Evolutionary conservation across 805 yeast genomes (phyloP).

Genomic region (Kluyveromyces starmeri): DNA sequence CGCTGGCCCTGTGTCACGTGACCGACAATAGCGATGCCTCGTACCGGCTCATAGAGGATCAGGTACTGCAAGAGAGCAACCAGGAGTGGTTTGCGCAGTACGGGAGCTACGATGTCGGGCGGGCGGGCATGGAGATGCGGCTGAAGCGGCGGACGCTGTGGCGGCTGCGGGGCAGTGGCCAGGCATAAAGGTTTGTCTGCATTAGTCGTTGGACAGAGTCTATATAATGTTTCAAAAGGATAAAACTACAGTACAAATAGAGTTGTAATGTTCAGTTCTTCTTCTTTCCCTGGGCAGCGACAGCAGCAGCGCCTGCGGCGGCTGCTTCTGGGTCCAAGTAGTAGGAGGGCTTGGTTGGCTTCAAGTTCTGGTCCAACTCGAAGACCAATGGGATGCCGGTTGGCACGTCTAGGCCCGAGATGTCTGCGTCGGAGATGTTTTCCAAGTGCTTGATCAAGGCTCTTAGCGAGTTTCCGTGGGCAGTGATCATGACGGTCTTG

Average conservation of each 20-base stretch:
- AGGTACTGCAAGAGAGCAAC: constrained; percentile 1
- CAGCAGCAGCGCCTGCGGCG: constrained; percentile 99
- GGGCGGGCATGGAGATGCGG: constrained; percentile 20
- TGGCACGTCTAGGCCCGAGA: constrained; percentile 93
- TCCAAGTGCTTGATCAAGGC: constrained; percentile 94
- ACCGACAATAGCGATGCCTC: too few relatives aligned
- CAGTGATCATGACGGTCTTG: constrained; percentile 88
- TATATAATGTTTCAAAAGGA: too few relatives aligned
- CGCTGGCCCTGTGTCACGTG: too few relatives aligned
- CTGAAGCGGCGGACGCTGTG: constrained; percentile 19
- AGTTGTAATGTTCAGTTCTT: too few relatives aligned
- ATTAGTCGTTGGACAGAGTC: too few relatives aligned
- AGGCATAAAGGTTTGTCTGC: too few relatives aligned
- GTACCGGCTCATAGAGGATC: constrained; percentile 1
- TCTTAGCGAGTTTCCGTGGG: constrained; percentile 98
- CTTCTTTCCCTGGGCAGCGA: constrained; percentile 89
- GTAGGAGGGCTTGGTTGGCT: constrained; percentile 88
- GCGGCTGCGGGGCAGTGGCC: too few relatives aligned
- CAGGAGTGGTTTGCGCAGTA: constrained; percentile 9
- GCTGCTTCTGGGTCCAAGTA: constrained; percentile 99
- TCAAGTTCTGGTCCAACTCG: constrained; percentile 80
- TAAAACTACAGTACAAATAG: too few relatives aligned
- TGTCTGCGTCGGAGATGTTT: constrained; percentile 82
- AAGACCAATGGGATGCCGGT: constrained; percentile 97
- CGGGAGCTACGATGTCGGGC: constrained; percentile 6